A percentile compares a stretch with the other conserved stretches of the same genome.
Evolutionary conservation across 73 alveolate species (phyloP).

Genomic region (Breviolum minutum): DNA sequence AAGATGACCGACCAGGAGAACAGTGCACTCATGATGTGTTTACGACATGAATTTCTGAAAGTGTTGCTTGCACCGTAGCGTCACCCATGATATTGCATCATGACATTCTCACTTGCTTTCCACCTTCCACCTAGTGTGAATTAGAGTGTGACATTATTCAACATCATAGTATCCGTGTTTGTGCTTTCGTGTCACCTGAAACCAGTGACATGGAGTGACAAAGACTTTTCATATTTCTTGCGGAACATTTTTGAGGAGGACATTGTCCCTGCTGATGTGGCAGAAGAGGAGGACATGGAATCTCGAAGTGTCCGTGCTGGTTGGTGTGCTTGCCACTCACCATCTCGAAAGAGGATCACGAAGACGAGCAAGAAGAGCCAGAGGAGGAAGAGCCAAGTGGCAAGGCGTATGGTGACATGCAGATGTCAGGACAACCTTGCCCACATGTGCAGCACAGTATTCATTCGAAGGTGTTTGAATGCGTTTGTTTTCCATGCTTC

Average conservation of each 20-base stretch:
- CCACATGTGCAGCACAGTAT: too few relatives aligned
- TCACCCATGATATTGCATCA: too few relatives aligned
- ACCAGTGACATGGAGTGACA: not conserved
- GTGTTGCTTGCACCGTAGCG: too few relatives aligned
- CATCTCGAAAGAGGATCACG: slow-evolving; percentile 8
- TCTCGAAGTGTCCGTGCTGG: too few relatives aligned
- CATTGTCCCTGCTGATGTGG: slow-evolving; percentile 28
- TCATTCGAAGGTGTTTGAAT: too few relatives aligned
- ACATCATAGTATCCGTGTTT: too few relatives aligned
- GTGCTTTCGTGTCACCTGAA: too few relatives aligned
- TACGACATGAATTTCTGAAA: too few relatives aligned
- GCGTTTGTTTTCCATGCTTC: too few relatives aligned
- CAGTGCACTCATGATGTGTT: not conserved
- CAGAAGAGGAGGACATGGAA: slow-evolving; percentile 4
- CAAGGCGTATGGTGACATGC: not conserved
- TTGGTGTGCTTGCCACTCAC: not conserved
- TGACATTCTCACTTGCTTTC: too few relatives aligned
- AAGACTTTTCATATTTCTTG: not conserved
- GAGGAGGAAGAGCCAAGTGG: slow-evolving; percentile 73
- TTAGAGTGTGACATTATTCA: too few relatives aligned
- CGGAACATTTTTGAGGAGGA: not conserved
- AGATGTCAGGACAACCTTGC: not conserved
- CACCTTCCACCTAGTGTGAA: too few relatives aligned
- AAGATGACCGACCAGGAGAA: slow-evolving; percentile 33
- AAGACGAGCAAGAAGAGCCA: slow-evolving; percentile 46